phyloP scores from a whole-genome alignment of 352 stramenopile genomes.

The Phytopythium cucurbitacearum region DNA sequence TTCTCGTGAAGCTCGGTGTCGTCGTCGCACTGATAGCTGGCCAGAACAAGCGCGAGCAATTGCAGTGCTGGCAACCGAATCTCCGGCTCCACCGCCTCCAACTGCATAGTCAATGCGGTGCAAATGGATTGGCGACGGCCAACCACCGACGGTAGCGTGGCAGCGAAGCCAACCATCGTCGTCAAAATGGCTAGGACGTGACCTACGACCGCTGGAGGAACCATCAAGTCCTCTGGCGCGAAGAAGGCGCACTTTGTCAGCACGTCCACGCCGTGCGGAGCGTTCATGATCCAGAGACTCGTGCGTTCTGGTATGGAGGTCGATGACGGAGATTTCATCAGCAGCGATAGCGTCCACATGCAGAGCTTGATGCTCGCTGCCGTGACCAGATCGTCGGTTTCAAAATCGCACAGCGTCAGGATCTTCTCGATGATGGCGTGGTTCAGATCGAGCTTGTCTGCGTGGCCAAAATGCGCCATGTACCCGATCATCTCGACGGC shows the following conservation, averaged over 20 bases:
- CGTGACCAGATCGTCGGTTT: constrained; percentile 21
- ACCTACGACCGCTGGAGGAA: constrained; percentile 25
- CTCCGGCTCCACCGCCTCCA: constrained; percentile 52
- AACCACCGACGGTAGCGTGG: neutral
- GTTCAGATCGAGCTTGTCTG: constrained; percentile 26
- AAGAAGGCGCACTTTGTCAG: constrained; percentile 34
- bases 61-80: constrained; percentile 38
- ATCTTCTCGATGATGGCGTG: constrained; percentile 26
- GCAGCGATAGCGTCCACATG: constrained; percentile 41
- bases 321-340: constrained; percentile 16
- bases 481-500: constrained; percentile 60
- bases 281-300: constrained; percentile 26
- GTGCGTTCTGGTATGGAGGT: neutral
- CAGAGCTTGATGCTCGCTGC: constrained; percentile 25
- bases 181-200: constrained; percentile 43
- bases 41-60: constrained; percentile 39
- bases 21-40: constrained; percentile 5
- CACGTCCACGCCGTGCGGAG: constrained; percentile 21
- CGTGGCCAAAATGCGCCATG: constrained; percentile 51
- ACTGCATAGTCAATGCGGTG: constrained; percentile 26
- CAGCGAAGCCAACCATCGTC: constrained; percentile 12
- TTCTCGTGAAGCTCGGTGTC: constrained; percentile 14
- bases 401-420: constrained; percentile 38
- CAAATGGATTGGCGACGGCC: constrained; percentile 23
- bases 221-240: constrained; percentile 19